Evolutionary conservation across 345 rosid genomes (phyloP), one percentile per base, ranked within the genome.

Genomic region (Ailanthus altissimus): DNA sequence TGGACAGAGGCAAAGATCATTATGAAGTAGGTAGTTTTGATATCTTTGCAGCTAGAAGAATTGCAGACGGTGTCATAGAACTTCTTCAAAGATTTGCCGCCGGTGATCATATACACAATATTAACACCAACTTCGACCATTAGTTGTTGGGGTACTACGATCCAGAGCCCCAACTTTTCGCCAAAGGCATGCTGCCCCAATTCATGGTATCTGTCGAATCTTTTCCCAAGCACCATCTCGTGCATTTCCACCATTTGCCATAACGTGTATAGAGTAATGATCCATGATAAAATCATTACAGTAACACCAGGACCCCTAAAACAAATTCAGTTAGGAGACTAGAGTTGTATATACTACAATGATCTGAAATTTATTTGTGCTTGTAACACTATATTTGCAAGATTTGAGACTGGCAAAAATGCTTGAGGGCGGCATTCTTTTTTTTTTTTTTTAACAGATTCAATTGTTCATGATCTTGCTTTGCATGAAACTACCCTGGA

Each of bases 191-290:
- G 71, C 75, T 90, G 96, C 2, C 93, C 92, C 42, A 93, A 49
- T 70, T 93, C 98, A 38, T 93, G 93, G 73, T 89, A 90, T 67
- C 94, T 80, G 38, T 93, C 97, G 26, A 93, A 85, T 62, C 94
- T 85, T 85, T 86, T 90, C 13, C 97, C 92, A 0, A 89, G 90
- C 38, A 88, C 90, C 54, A 83, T 86, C 85, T 93, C 96, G 18
- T 93, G 98, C 98, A 93, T 89, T 82, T 93, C 89, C 82, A 93
- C 92, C 93, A 91, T 93, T 81, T 91, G 94, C 94, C 97, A 91
- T 36, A 90, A 51, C 2, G 98, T 91, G 62, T 91, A 91, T 0
- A 93, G 65, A 2, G 94, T 91, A n/a, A 93, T 88, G 12, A 88
- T 9, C 98, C 96, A 93, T 74, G 94, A 93, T 76, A 90, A 9